Evolutionary conservation across 2,329 filamentous ascomycete species (phyloP).

Genomic region (Aphanocladium album): DNA sequence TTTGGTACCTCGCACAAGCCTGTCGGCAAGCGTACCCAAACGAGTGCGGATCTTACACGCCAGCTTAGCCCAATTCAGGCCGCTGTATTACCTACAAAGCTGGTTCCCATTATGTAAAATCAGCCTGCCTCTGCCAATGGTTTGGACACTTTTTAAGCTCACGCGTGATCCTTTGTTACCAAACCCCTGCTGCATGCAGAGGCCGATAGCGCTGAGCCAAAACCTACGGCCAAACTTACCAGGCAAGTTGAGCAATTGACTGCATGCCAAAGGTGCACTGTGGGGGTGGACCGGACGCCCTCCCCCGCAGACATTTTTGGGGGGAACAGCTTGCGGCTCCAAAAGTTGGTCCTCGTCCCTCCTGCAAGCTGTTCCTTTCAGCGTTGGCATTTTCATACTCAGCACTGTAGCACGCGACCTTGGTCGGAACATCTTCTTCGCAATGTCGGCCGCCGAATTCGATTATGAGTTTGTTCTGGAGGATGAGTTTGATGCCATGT

Average conservation of each 20-base stretch:
- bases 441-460: slow-evolving; percentile 19
- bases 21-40: not conserved
- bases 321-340: not conserved
- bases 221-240: not conserved
- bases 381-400: not conserved
- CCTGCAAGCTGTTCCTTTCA: not conserved
- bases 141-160: not conserved
- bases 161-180: not conserved
- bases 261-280: not conserved
- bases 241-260: too few species aligned
- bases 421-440: not conserved
- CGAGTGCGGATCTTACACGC: not conserved
- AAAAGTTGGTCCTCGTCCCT: not conserved
- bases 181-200: not conserved
- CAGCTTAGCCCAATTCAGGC: not conserved
- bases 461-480: slow-evolving; percentile 40
- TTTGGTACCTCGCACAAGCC: too few species aligned
- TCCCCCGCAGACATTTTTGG: not conserved
- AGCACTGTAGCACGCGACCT: not conserved
- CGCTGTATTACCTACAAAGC: not conserved
- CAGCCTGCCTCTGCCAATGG: not conserved
- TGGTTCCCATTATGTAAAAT: not conserved
- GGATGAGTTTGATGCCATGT: slow-evolving; percentile 54
- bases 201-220: too few species aligned
- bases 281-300: not conserved